Percentiles rank a stretch among this genome's conserved stretches.
phyloP scores from a whole-genome alignment of 257 asterid genomes.

The Ocimum tenuiflorum region DNA sequence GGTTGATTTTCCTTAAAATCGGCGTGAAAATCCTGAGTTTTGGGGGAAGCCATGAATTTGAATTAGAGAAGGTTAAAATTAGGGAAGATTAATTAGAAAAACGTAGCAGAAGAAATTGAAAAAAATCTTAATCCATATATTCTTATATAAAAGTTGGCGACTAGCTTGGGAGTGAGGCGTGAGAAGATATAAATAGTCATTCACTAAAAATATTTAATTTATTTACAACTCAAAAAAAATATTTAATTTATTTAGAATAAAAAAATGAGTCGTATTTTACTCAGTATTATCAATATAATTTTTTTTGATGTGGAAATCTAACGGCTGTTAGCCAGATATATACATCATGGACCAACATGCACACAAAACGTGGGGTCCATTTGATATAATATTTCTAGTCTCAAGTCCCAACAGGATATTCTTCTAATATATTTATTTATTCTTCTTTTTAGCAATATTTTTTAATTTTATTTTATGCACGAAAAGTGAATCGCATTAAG shows the following conservation, averaged over 20 bases:
- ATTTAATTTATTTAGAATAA: neutral
- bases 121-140: neutral
- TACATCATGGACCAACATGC: constrained; percentile 35
- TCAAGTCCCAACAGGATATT: too few species aligned
- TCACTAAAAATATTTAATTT: neutral
- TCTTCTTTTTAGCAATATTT: too few species aligned
- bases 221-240: too few species aligned
- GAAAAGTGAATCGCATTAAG: too few species aligned
- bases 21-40: constrained; percentile 6
- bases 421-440: too few species aligned
- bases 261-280: too few species aligned
- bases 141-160: constrained; percentile 10
- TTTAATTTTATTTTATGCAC: too few species aligned
- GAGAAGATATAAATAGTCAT: constrained; percentile 22
- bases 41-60: constrained; percentile 31
- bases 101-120: too few species aligned
- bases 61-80: too few species aligned
- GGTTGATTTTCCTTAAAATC: too few species aligned
- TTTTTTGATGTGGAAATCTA: constrained; percentile 35
- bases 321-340: constrained; percentile 39
- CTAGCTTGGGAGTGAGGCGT: constrained; percentile 6
- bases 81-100: neutral
- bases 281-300: too few species aligned
- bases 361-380: constrained; percentile 24
- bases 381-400: neutral